Conservation (phyloP, 2,329 filamentous ascomycete genomes). For the Xylaria sp. region DNA sequence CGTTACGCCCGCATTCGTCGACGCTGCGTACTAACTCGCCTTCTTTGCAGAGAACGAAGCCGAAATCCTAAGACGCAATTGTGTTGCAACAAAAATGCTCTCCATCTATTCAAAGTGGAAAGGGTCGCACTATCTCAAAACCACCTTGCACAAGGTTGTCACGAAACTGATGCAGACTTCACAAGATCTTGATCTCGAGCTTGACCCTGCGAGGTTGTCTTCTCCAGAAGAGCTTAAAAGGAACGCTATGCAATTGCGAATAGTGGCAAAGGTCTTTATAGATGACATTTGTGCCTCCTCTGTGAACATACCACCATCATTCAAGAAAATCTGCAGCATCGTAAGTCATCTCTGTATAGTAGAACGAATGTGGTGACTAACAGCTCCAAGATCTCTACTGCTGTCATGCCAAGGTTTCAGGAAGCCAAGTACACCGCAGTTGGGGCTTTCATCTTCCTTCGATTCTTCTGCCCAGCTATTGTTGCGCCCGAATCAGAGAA, state of each 20-base stretch:
- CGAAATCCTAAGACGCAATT: slow-evolving; percentile 70
- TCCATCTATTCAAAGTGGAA: slow-evolving; percentile 77
- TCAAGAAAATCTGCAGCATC: slow-evolving; percentile 71
- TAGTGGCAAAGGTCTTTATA: slow-evolving; percentile 73
- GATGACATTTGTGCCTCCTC: slow-evolving; percentile 71
- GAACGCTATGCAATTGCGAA: slow-evolving; percentile 68
- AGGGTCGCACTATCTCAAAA: slow-evolving; percentile 65
- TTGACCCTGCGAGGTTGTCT: slow-evolving; percentile 66
- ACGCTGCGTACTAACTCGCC: slow-evolving; percentile 7
- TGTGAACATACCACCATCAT: slow-evolving; percentile 64
- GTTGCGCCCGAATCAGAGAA: slow-evolving; percentile 72
- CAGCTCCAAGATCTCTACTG: slow-evolving; percentile 58
- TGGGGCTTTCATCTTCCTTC: slow-evolving; percentile 72
- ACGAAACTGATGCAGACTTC: slow-evolving; percentile 70
- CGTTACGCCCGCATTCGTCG: slow-evolving; percentile 26
- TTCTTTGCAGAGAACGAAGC: slow-evolving; percentile 63
- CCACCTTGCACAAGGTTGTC: slow-evolving; percentile 69
- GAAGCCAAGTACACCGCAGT: slow-evolving; percentile 76
- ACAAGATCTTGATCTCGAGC: slow-evolving; percentile 70
- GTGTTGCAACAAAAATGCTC: slow-evolving; percentile 74
- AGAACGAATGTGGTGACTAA: slow-evolving; percentile 17
- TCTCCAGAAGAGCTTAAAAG: slow-evolving; percentile 68
- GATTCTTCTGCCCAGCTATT: slow-evolving; percentile 75
- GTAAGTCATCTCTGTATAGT: slow-evolving; percentile 47
- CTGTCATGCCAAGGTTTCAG: slow-evolving; percentile 68